Evolutionary conservation across 1,284 basidiomycete genomes (phyloP).

Genomic region (Neolentinus lepideus): DNA sequence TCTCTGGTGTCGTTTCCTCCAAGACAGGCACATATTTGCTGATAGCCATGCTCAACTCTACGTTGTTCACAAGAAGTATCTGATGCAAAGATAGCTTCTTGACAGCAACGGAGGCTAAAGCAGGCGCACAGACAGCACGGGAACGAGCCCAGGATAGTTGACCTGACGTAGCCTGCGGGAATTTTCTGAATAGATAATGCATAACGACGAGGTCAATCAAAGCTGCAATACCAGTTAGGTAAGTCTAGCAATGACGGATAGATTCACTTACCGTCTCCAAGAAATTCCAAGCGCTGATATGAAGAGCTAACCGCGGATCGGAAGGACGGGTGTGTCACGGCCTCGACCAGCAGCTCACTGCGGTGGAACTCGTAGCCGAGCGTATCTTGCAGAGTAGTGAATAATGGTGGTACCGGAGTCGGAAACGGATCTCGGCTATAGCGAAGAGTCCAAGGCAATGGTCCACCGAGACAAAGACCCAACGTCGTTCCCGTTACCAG

Average conservation of each 20-base stretch:
- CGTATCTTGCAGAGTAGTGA: constrained; percentile 48
- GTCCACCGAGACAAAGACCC: constrained; percentile 65
- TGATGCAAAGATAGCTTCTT: constrained; percentile 63
- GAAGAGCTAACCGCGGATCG: constrained; percentile 44
- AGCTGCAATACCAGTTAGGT: constrained; percentile 32
- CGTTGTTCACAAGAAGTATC: constrained; percentile 59
- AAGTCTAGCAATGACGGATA: neutral
- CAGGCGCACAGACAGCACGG: constrained; percentile 66
- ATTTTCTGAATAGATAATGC: constrained; percentile 65
- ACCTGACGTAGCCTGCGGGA: constrained; percentile 63
- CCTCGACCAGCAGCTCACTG: constrained; percentile 59
- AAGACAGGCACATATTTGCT: constrained; percentile 52
- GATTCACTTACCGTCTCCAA: constrained; percentile 66
- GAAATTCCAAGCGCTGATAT: constrained; percentile 80
- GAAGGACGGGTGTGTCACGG: constrained; percentile 78
- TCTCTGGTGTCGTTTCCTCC: constrained; percentile 41
- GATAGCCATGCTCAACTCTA: constrained; percentile 63
- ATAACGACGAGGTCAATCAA: constrained; percentile 73
- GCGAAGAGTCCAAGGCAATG: constrained; percentile 51
- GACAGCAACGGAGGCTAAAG: constrained; percentile 63
- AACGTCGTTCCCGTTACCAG: constrained; percentile 57
- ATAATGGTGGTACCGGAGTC: constrained; percentile 36
- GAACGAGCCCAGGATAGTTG: constrained; percentile 67
- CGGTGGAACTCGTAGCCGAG: constrained; percentile 69
- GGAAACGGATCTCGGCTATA: constrained; percentile 28